Evolutionary conservation across 129 eudicot genomes (phyloP), one percentile per base, ranked within the genome.

Genomic region (Artemisia tridentata): DNA sequence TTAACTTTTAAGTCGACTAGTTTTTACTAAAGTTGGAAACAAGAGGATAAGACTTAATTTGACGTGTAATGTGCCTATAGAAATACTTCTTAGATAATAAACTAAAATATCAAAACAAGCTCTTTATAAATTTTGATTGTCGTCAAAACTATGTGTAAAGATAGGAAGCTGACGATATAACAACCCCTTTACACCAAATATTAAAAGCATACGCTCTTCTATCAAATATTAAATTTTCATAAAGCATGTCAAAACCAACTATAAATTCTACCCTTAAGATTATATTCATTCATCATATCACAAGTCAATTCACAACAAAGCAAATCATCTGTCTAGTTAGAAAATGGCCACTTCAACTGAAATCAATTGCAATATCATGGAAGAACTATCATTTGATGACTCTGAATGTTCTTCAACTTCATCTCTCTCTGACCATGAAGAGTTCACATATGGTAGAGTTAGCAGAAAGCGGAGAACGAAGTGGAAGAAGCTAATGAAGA

Each of bases 401-500:
- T 75, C 79, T 4, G 79, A 75, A 11, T 75, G 66, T 75, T 75
- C 79, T 2, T 73, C 69, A 9, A 0, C 34, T 3, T 54, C 79
- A 41, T 75, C 49, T 20, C 62, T 84, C 15, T 84, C 86, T 5
- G 85, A 75, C 49, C 86, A 81, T 20, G 93, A 86, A 54, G 88
- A 86, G 38, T 86, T 80, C 79, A 34, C 8, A 34, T 6, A 5
- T 34, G 10, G 9, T 34, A 34, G 43, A 34, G 10, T 38, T 38
- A 38, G 11, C 45, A 38, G 45, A 38, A 38, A 38, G 45, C 64
- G 63, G 17, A 27, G 77, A 48, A 67, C 77, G 78, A 81, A 76
- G 38, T 80, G 80, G 85, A 67, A 75, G 70, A 90, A 74, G 81
- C 66, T 90, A 15, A 27, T 84, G 31, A 82, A 81, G 79, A 90